A percentile compares a stretch with the other conserved stretches of the same genome.
Conservation (phyloP, 169 alveolate species). For the Plasmodium cynomolgi region DNA sequence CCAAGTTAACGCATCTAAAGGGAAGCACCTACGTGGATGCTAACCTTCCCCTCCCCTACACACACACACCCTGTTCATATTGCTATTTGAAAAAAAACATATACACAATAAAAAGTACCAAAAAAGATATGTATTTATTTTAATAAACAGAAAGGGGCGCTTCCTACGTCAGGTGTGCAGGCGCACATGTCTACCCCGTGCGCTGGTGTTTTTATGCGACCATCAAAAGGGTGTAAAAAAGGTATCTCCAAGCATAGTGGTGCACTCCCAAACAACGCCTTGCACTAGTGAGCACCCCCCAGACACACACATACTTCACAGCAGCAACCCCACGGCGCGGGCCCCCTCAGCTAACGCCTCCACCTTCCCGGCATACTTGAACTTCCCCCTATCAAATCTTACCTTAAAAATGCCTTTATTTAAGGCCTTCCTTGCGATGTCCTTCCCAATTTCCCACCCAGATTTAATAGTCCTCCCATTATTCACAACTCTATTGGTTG, state of each 20-base stretch:
- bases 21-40: background rate
- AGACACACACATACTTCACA: slow-evolving; percentile 43
- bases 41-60: background rate
- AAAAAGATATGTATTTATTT: background rate
- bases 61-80: too few relatives aligned
- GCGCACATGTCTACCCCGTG: background rate
- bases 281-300: background rate
- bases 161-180: background rate
- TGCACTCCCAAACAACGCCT: background rate
- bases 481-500: slow-evolving; percentile 77
- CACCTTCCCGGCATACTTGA: slow-evolving; percentile 82
- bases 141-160: background rate
- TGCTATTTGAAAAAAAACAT: background rate
- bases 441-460: slow-evolving; percentile 84
- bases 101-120: background rate
- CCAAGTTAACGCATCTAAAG: background rate
- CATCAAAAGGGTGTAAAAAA: background rate
- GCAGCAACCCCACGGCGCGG: slow-evolving; percentile 82
- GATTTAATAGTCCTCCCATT: slow-evolving; percentile 82
- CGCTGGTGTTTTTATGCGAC: background rate
- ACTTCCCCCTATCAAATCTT: slow-evolving; percentile 80
- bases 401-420: slow-evolving; percentile 82
- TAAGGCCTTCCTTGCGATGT: slow-evolving; percentile 80
- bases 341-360: slow-evolving; percentile 88
- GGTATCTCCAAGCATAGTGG: background rate